These are phyloP conservation scores for Ustulina deusta DNA, from an alignment of 2,329 filamentous ascomycete species.

Conservation along the genomic window DNA sequence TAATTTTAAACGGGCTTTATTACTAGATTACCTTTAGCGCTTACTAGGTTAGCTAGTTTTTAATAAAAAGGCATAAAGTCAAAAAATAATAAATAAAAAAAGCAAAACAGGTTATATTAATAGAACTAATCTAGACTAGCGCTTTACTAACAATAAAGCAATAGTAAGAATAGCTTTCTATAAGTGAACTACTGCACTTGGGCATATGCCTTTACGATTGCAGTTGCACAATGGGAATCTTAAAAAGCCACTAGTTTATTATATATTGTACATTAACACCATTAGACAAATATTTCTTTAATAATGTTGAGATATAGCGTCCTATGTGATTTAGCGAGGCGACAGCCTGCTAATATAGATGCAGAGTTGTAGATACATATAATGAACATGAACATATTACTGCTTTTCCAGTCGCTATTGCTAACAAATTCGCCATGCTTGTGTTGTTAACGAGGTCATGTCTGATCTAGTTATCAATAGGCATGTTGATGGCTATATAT, in stretches of 20 bases:
- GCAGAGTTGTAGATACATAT: not conserved
- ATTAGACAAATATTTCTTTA: too few relatives aligned
- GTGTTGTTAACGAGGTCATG: too few relatives aligned
- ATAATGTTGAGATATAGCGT: too few relatives aligned
- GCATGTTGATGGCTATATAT: too few relatives aligned
- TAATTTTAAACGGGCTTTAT: conserved; percentile 48
- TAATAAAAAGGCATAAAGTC: conserved; percentile 38
- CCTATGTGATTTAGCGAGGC: not conserved
- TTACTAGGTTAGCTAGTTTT: conserved; percentile 40
- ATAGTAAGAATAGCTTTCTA: conserved; percentile 3
- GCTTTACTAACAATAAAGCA: conserved; percentile 1
- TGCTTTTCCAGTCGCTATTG: not conserved
- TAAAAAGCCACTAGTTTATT: too few relatives aligned
- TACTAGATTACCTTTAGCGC: conserved; percentile 36
- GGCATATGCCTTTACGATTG: too few relatives aligned
- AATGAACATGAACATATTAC: not conserved
- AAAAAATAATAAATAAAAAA: conserved; percentile 14
- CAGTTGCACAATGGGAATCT: too few relatives aligned
- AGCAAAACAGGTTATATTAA: not conserved
- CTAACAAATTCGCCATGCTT: too few relatives aligned
- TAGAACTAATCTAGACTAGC: not conserved
- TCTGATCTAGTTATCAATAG: too few relatives aligned
- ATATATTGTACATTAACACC: too few relatives aligned
- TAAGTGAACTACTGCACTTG: too few relatives aligned
- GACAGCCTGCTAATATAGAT: conserved; percentile 1